phyloP scores from a whole-genome alignment of 805 yeast genomes.

The Torulaspora quercuum region DNA sequence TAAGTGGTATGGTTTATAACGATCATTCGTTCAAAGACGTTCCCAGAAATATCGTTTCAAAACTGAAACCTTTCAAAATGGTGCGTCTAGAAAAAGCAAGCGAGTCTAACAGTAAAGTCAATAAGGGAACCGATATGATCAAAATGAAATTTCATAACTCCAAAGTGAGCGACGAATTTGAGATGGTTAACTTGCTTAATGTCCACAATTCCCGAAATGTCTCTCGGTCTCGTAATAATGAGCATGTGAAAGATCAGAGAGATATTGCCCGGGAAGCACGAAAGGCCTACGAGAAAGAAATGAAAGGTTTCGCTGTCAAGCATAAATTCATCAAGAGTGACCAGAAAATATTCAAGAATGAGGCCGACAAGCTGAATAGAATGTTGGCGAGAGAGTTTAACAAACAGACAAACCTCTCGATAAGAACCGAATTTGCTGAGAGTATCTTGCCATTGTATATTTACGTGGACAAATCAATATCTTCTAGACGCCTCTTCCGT shows the following conservation, averaged over 20 bases:
- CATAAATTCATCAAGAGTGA: constrained; percentile 32
- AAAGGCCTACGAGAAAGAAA: constrained; percentile 19
- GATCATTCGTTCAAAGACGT: constrained; percentile 36
- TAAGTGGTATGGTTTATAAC: constrained; percentile 37
- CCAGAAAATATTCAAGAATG: constrained; percentile 22
- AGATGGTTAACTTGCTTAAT: constrained; percentile 27
- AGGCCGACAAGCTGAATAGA: constrained; percentile 22
- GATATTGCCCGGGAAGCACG: constrained; percentile 12
- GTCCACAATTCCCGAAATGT: constrained; percentile 11
- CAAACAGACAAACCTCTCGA: constrained; percentile 24
- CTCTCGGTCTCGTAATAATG: constrained; percentile 3
- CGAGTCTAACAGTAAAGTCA: constrained; percentile 70
- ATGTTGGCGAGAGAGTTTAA: constrained; percentile 26
- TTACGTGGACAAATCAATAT: constrained; percentile 26
- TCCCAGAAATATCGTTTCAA: constrained; percentile 38
- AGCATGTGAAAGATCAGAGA: constrained; percentile 3
- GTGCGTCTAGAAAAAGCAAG: constrained; percentile 74
- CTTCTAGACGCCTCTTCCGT: constrained; percentile 20
- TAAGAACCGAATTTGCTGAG: constrained; percentile 23
- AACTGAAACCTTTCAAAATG: constrained; percentile 38
- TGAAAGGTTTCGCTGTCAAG: constrained; percentile 19
- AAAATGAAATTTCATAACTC: constrained; percentile 35
- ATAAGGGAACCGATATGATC: constrained; percentile 61
- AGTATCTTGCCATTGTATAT: constrained; percentile 25
- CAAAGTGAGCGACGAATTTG: constrained; percentile 32